A percentile compares a stretch with the other conserved stretches of the same genome.
phyloP scores from a whole-genome alignment of 164 flowering plant species.

The Tinospora cordifolia region DNA sequence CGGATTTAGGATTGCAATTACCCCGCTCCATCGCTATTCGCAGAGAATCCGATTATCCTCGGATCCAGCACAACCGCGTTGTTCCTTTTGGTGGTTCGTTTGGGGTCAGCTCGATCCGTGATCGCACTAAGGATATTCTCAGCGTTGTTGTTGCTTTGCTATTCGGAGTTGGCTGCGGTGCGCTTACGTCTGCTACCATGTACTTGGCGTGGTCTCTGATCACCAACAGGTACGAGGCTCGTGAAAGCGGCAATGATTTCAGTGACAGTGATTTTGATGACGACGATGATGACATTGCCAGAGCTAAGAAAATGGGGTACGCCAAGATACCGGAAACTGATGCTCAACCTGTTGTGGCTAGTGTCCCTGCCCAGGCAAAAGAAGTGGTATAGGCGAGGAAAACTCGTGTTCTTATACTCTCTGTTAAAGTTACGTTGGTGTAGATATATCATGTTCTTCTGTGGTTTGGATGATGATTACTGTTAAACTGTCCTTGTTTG shows the following conservation, averaged over 20 bases:
- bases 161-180: slow-evolving; percentile 51
- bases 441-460: not conserved
- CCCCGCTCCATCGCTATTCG: not conserved
- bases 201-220: slow-evolving; percentile 43
- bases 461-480: not conserved
- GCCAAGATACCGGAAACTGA: slow-evolving; percentile 23
- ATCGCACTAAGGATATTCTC: slow-evolving; percentile 41
- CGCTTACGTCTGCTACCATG: slow-evolving; percentile 42
- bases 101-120: slow-evolving; percentile 27
- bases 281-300: slow-evolving; percentile 17
- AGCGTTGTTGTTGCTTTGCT: slow-evolving; percentile 42
- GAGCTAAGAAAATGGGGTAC: slow-evolving; percentile 23
- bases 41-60: not conserved
- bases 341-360: slow-evolving; percentile 6
- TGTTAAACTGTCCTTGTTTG: not conserved
- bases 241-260: slow-evolving; percentile 16
- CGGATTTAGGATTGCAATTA: not conserved
- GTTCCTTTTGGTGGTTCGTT: slow-evolving; percentile 4
- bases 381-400: slow-evolving; percentile 22
- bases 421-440: not conserved
- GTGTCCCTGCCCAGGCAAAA: slow-evolving; percentile 16
- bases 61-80: not conserved
- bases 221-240: slow-evolving; percentile 20
- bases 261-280: slow-evolving; percentile 15
- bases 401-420: no score